phyloP scores from a whole-genome alignment of 2,329 filamentous ascomycete genomes.

The Aspergillus niger region DNA sequence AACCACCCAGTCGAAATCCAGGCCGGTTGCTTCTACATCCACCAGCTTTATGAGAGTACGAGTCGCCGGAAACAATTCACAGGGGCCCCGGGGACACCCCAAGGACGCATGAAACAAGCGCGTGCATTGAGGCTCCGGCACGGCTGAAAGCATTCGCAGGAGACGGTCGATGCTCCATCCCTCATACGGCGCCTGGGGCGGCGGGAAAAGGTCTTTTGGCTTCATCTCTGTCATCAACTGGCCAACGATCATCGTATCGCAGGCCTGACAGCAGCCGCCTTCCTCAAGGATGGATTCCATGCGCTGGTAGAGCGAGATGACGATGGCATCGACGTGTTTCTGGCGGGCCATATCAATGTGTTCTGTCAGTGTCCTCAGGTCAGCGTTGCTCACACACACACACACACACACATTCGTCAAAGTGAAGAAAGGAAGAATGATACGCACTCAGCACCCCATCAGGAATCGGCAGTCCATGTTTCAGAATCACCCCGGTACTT shows the following conservation, averaged over 20 bases:
- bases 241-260: conserved; percentile 4
- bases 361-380: neutral
- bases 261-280: conserved; percentile 4
- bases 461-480: neutral
- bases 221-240: neutral
- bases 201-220: conserved; percentile 3
- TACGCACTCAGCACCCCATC: neutral
- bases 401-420: no score
- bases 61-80: conserved; percentile 4
- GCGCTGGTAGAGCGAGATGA: conserved; percentile 1
- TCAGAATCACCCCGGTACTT: neutral
- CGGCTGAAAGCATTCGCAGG: neutral
- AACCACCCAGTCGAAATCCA: neutral
- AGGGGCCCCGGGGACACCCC: neutral
- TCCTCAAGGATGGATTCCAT: neutral
- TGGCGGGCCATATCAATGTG: neutral
- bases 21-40: neutral
- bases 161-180: neutral
- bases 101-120: neutral
- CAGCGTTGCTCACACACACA: neutral
- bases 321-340: neutral
- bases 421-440: neutral
- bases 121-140: conserved; percentile 3
- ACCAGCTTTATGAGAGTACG: neutral
- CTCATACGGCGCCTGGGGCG: neutral